Evolutionary conservation across 2,329 filamentous ascomycete genomes (phyloP), one percentile per base, ranked within the genome.

Genomic region (Akanthomyces lecanii): DNA sequence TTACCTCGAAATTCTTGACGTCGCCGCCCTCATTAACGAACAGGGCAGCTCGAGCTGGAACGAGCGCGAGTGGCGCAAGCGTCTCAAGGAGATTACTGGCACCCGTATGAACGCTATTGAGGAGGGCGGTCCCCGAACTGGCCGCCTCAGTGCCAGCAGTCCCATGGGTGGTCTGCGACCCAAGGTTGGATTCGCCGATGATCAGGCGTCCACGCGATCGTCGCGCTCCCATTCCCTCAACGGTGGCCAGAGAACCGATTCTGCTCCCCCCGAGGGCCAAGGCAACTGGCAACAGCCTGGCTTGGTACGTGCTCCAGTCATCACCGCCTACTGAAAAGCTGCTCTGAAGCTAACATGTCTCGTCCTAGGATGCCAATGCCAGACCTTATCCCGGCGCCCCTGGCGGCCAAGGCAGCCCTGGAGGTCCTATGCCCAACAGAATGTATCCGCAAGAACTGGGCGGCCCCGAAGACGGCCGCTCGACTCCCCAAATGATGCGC

Each of bases 1-100:
- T 0, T 98, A 98, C 71, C 78, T 99, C 30, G 95, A 98, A 71
- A 87, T 92, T 42, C 77, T 93, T 62, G 95, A 99, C 72, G 91
- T 98, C 18, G 87, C 89, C 4, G 83, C 84, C 60, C 78, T 98
- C 48, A 92, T 99, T 65, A 82, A 90, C 66, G 88, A 89, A 3
- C 84, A 92, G 3, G 91, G 90, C 23, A 96, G 89, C 73, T 78
- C 84, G 23, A 80, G 76, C 28, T 97, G 93, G 92, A 87, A 81
- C 51, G 95, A 98, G 76, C 83, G 88, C 28, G 91, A 97, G 67
- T 99, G 95, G 95, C 87, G 93, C 68, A 89, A 88, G 71, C 87
- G 89, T 70, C 77, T 99, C 73, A 98, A 97, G 76, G 92, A 97
- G 64, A 79, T 94, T 51, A 97, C 94, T 0, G 87, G 89, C 5